Conservation (phyloP, 2,329 filamentous ascomycete species). For the Penicillium brasilianum region DNA sequence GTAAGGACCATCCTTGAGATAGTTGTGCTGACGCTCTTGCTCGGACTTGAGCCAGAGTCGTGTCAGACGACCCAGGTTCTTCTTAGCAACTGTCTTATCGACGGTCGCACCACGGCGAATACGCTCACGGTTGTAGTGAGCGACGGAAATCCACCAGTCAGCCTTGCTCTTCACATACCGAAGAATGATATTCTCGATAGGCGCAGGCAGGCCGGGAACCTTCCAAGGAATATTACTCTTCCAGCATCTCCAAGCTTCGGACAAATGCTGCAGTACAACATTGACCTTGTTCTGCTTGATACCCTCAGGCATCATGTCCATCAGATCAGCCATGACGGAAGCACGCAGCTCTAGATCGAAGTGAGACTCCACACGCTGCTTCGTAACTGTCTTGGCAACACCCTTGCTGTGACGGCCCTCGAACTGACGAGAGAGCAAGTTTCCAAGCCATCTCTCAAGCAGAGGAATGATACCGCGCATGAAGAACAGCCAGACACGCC, state of each 20-base stretch:
- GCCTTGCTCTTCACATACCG: constrained; percentile 99
- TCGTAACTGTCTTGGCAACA: constrained; percentile 98
- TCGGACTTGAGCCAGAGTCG: constrained; percentile 97
- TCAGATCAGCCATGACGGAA: constrained; percentile 97
- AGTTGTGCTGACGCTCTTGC: constrained; percentile 98
- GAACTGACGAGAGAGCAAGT: constrained; percentile 94
- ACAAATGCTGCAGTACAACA: constrained; percentile 93
- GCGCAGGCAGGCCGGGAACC: constrained; percentile 91
- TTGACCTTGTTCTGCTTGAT: constrained; percentile 99
- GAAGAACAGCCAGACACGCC: constrained; percentile 99
- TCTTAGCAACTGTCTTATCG: constrained; percentile 99
- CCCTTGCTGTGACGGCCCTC: constrained; percentile 98
- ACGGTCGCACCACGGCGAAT: constrained; percentile 96
- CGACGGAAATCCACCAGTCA: constrained; percentile 99
- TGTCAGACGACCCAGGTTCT: constrained; percentile 93
- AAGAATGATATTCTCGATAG: constrained; percentile 98
- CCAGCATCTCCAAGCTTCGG: constrained; percentile 99
- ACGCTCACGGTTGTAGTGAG: constrained; percentile 97
- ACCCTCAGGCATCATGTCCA: constrained; percentile 99
- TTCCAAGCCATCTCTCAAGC: constrained; percentile 95
- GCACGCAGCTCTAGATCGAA: constrained; percentile 97
- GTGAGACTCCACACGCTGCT: constrained; percentile 97
- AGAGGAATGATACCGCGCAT: constrained; percentile 98
- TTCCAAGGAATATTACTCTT: constrained; percentile 99
- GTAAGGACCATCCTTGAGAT: constrained; percentile 98